These are phyloP conservation scores for Psidium guajava DNA, from an alignment of 345 rosid genomes.

Conservation along the genomic window DNA sequence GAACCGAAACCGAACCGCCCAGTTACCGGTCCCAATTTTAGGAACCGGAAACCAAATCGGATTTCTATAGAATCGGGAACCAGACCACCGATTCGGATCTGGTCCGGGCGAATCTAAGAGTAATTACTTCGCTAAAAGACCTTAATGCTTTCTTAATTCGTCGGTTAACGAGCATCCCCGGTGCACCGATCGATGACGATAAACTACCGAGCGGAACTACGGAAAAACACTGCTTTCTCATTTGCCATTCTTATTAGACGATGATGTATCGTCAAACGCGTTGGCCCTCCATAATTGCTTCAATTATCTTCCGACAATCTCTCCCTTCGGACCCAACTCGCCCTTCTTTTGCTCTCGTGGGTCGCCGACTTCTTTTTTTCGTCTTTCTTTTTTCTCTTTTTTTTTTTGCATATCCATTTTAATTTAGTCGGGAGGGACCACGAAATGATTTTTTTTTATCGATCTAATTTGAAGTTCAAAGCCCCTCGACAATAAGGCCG, in stretches of 20 bases:
- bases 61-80: too few species aligned
- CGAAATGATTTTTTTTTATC: background rate
- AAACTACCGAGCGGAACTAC: background rate
- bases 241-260: too few species aligned
- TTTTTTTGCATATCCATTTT: background rate
- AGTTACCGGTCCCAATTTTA: too few species aligned
- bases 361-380: accelerated
- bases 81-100: too few species aligned
- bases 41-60: too few species aligned
- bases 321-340: background rate
- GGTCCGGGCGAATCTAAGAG: too few species aligned
- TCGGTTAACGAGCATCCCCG: background rate
- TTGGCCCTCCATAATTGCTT: background rate
- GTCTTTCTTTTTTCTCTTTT: background rate
- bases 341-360: background rate
- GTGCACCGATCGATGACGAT: background rate
- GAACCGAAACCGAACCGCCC: too few species aligned
- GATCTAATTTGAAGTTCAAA: background rate
- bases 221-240: too few species aligned
- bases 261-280: accelerated
- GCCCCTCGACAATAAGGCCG: background rate
- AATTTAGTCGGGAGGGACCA: background rate
- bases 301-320: background rate
- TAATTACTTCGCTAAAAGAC: background rate
- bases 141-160: background rate